Evolutionary conservation across 352 stramenopile genomes (phyloP), one percentile per base, ranked within the genome.

Genomic region (Phytopythium aichiense): DNA sequence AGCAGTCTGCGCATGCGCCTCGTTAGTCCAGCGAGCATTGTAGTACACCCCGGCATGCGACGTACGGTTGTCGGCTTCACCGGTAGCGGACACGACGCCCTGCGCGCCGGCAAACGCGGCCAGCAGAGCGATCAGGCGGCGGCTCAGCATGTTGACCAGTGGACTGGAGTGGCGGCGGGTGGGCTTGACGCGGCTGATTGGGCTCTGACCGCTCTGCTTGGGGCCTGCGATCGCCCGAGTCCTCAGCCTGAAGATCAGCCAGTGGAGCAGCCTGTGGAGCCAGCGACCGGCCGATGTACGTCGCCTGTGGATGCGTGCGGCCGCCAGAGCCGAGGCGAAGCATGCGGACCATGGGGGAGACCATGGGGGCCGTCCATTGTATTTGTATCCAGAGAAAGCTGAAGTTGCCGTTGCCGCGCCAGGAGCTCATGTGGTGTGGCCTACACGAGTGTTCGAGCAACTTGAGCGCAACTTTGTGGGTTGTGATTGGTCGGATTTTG

Each of bases 1-100:
- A 88, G 61, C 82, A 92, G 68, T 79, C 71, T 65, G 22, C 16
- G 25, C 6, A n/a, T 6, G 5, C 16, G 45, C 22, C 42, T 48
- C 42, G 20, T 48, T n/a, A 43, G 38, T n/a, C 12, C 8, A 46
- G 40, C 40, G 18, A 12, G 2, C 33, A 7, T 38, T 38, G 7
- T 2, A 38, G 33, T 3, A 30, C 25, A 30, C 25, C 25, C 25
- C 25, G 25, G 25, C 25, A 30, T 30, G 45, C 22, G 2, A 31
- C 37, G 37, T 59, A 59, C 33, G n/a, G 53, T 35, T 49, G 25
- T 35, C 18, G 9, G 51, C 30, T 18, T 43, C 31, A n/a, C 7
- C 13, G 3, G 4, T 31, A 12, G 51, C 20, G 2, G 51, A 45
- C 0, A n/a, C 3, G 9, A 31, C 51, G 31, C 42, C 31, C 33